A percentile compares a stretch with the other conserved stretches of the same genome.
phyloP scores from a whole-genome alignment of 164 flowering plant genomes.

The Vitis cinerea region DNA sequence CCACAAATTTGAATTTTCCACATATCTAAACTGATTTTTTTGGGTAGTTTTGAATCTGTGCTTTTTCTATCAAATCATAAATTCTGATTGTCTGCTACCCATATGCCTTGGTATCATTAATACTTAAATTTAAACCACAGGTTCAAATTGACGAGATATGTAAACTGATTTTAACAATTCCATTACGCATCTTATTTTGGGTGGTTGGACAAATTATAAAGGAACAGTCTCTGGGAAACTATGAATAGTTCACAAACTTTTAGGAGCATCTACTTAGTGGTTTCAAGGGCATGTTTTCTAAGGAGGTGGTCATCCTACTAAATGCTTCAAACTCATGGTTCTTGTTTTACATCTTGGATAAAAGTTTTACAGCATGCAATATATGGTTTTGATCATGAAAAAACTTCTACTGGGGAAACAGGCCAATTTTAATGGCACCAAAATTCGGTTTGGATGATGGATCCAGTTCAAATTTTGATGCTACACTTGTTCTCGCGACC shows the following conservation, averaged over 20 bases:
- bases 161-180: not conserved
- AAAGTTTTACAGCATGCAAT: not conserved
- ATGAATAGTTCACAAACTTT: too few species aligned
- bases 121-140: too few species aligned
- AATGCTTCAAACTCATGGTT: not conserved
- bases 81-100: too few species aligned
- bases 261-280: too few species aligned
- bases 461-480: constrained; percentile 71
- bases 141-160: too few species aligned
- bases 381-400: not conserved
- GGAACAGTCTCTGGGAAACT: not conserved
- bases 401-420: constrained; percentile 29
- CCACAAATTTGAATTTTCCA: too few species aligned
- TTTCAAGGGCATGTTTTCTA: not conserved
- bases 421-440: constrained; percentile 96
- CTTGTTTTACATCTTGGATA: not conserved
- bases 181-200: not conserved
- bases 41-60: too few species aligned
- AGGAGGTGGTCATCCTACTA: not conserved
- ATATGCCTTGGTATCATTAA: too few species aligned
- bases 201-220: not conserved
- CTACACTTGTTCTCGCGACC: constrained; percentile 86
- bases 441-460: constrained; percentile 83
- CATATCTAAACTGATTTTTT: too few species aligned
- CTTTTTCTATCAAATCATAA: too few species aligned